Conservation (phyloP, 2,329 filamentous ascomycete species). For the Lecanosticta acicola region DNA sequence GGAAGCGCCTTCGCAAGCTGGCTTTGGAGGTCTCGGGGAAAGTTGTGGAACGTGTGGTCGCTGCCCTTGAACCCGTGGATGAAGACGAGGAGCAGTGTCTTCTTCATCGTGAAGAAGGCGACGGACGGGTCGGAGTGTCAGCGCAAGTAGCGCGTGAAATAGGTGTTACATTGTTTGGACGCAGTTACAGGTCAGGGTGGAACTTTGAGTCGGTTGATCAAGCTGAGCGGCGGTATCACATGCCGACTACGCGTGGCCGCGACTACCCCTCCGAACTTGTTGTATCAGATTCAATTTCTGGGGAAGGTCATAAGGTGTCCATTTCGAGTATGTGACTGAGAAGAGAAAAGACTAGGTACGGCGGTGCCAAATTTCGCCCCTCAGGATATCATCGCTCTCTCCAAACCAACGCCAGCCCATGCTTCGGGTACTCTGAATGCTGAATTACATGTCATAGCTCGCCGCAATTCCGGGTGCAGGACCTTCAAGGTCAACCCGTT, state of each 20-base stretch:
- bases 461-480: conserved; percentile 41
- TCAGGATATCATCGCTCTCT: conserved; percentile 1
- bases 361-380: neutral
- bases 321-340: conserved; percentile 2
- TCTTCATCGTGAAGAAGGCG: conserved; percentile 45
- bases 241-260: too few relatives aligned
- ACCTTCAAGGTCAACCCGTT: conserved; percentile 49
- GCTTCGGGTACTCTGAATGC: neutral
- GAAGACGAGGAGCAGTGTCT: conserved; percentile 74
- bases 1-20: conserved; percentile 62
- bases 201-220: too few relatives aligned
- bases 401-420: neutral
- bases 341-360: conserved; percentile 2
- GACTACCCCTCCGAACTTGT: too few relatives aligned
- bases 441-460: conserved; percentile 27
- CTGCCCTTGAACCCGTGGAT: conserved; percentile 87
- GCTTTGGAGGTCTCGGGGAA: conserved; percentile 65
- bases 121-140: neutral
- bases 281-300: neutral
- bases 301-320: neutral
- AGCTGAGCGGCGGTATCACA: too few relatives aligned
- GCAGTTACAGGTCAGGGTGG: neutral
- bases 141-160: neutral
- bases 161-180: conserved; percentile 1
- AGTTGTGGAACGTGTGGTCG: conserved; percentile 71